Evolutionary conservation across 805 yeast genomes (phyloP).

Genomic region (Sugiyamaella floridensis): DNA sequence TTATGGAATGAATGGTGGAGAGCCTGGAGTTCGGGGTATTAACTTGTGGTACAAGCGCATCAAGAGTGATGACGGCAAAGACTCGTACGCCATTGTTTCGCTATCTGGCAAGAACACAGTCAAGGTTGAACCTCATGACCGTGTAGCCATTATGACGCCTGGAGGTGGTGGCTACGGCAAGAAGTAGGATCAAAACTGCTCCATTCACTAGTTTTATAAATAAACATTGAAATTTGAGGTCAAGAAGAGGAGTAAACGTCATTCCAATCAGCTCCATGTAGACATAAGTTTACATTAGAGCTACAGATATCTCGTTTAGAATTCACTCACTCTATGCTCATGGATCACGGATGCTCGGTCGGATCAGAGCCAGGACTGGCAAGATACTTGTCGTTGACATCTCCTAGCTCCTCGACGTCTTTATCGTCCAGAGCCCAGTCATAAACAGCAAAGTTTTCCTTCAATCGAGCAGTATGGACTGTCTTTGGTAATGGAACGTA

Average conservation of each 20-base stretch:
- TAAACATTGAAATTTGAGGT: background rate
- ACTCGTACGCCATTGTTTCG: constrained; percentile 3
- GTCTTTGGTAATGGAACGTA: constrained; percentile 66
- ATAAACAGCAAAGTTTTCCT: constrained; percentile 47
- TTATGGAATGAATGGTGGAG: constrained; percentile 80
- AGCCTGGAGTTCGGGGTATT: constrained; percentile 63
- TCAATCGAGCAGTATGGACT: constrained; percentile 42
- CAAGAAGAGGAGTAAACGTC: no score
- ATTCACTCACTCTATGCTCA: no score
- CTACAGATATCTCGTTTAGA: background rate
- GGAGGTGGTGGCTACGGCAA: constrained; percentile 82
- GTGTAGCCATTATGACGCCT: constrained; percentile 63
- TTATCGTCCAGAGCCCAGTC: constrained; percentile 39
- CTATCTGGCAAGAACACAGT: constrained; percentile 72
- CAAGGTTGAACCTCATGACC: constrained; percentile 52
- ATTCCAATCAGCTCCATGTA: background rate
- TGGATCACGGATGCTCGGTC: constrained; percentile 6
- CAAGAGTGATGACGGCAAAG: constrained; percentile 22
- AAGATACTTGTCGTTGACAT: constrained; percentile 18
- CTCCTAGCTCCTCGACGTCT: constrained; percentile 36
- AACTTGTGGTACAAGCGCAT: constrained; percentile 38
- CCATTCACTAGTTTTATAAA: no score
- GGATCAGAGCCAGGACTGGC: constrained; percentile 11
- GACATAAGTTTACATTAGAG: no score
- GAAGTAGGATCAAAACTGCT: background rate